Evolutionary conservation across 139 green algal genomes (phyloP).

Genomic region (Chlorella sp.): DNA sequence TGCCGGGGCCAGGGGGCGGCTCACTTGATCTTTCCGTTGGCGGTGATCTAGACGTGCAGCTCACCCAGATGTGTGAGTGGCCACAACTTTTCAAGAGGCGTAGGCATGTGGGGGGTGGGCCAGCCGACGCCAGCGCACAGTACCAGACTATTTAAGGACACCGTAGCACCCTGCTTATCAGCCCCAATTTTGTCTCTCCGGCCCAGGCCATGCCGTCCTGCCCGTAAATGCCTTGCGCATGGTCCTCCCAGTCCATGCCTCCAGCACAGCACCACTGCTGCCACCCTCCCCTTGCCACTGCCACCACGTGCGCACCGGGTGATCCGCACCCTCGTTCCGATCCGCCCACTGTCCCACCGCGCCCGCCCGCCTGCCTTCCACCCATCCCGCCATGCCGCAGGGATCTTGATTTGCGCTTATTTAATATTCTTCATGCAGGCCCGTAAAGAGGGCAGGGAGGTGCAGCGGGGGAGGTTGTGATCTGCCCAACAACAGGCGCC

Average conservation of each 20-base stretch:
- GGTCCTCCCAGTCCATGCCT: too few relatives aligned
- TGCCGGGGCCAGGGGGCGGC: not conserved
- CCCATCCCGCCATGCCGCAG: not conserved
- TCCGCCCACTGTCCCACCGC: not conserved
- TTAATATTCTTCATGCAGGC: slow-evolving; percentile 61
- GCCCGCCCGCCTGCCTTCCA: not conserved
- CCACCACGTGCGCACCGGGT: not conserved
- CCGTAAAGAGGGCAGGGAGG: too few relatives aligned
- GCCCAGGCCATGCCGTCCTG: too few relatives aligned
- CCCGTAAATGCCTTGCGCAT: too few relatives aligned
- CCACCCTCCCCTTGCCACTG: not conserved
- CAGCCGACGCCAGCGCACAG: too few relatives aligned
- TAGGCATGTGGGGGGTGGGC: too few relatives aligned
- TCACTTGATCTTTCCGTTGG: not conserved
- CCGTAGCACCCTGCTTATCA: not conserved
- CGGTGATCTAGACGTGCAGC: not conserved
- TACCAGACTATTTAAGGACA: not conserved
- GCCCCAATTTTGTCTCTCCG: too few relatives aligned
- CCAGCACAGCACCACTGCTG: not conserved
- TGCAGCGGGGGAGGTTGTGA: too few relatives aligned
- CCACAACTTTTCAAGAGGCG: not conserved
- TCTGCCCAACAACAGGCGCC: too few relatives aligned
- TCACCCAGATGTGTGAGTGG: slow-evolving; percentile 24
- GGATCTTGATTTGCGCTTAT: slow-evolving; percentile 62
- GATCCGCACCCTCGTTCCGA: not conserved